Evolutionary conservation across 2,329 filamentous ascomycete genomes (phyloP).

Genomic region (Microascus cirrosus): DNA sequence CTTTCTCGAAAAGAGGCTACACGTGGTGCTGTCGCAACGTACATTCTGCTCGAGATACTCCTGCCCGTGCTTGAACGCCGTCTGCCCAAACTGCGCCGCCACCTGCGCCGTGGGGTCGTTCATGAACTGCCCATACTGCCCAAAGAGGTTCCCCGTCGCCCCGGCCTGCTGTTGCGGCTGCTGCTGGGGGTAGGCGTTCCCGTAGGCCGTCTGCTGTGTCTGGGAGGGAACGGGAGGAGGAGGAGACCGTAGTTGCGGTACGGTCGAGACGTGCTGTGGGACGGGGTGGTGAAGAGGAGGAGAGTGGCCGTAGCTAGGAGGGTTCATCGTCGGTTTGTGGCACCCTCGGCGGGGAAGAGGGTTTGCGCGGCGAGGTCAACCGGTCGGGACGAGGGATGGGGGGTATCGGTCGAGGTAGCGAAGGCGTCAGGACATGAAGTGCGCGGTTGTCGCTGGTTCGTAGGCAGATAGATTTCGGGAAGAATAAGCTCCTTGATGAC

Average conservation of each 20-base stretch:
- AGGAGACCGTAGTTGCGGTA: constrained; percentile 91
- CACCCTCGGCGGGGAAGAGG: neutral
- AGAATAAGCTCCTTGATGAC: neutral
- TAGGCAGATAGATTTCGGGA: neutral
- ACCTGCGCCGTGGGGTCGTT: constrained; percentile 92
- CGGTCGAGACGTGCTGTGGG: constrained; percentile 95
- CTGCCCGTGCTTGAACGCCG: constrained; percentile 80
- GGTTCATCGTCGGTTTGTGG: constrained; percentile 57
- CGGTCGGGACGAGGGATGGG: neutral
- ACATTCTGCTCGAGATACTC: constrained; percentile 96
- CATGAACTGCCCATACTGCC: constrained; percentile 84
- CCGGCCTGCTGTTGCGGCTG: constrained; percentile 32
- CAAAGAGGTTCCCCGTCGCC: constrained; percentile 43
- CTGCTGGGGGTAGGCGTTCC: constrained; percentile 65
- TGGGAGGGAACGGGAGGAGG: constrained; percentile 61
- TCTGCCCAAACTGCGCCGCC: constrained; percentile 88
- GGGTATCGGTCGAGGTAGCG: neutral
- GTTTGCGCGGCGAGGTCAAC: neutral
- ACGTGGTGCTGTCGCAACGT: constrained; percentile 18
- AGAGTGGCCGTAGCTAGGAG: constrained; percentile 73
- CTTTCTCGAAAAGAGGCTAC: neutral
- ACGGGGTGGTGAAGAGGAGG: constrained; percentile 94
- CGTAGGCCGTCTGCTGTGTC: constrained; percentile 40
- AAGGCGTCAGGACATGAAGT: neutral
- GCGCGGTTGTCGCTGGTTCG: neutral